These are phyloP conservation scores for Mycena floridula DNA, from an alignment of 768 basidiomycete species.

Conservation along the genomic window DNA sequence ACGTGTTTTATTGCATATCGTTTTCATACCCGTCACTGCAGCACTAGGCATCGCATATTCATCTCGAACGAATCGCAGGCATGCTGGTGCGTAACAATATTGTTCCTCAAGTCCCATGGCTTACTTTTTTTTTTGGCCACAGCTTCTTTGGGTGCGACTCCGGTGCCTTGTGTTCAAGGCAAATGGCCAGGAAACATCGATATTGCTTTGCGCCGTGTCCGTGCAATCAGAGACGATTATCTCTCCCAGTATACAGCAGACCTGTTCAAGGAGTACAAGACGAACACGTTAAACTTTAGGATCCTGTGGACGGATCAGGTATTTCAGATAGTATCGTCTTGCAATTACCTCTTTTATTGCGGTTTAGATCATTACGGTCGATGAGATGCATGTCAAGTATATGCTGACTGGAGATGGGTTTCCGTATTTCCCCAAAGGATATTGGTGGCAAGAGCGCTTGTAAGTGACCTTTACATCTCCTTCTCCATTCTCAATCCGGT, in stretches of 20 bases:
- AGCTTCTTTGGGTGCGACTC: constrained; percentile 23
- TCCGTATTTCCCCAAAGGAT: no score
- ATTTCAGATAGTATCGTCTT: no score
- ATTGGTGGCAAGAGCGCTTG: no score
- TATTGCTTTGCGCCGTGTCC: constrained; percentile 28
- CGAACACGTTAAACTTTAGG: constrained; percentile 40
- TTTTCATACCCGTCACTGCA: no score
- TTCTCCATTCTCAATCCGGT: background rate
- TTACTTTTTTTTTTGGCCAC: background rate
- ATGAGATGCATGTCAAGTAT: no score
- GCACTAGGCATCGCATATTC: no score
- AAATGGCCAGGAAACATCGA: constrained; percentile 50
- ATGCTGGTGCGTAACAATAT: no score
- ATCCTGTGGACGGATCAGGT: constrained; percentile 43
- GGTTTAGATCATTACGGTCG: no score
- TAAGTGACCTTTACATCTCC: no score
- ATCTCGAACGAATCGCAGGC: no score
- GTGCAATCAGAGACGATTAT: constrained; percentile 28
- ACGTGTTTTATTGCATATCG: no score
- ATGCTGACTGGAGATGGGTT: no score
- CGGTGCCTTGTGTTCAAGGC: constrained; percentile 34
- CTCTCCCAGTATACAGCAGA: constrained; percentile 31
- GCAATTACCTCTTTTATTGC: background rate
- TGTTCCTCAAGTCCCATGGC: background rate
- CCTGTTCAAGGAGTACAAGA: constrained; percentile 36